Base-by-base conservation (phyloP, 768 basidiomycete genomes). In the Postia placenta region DNA sequence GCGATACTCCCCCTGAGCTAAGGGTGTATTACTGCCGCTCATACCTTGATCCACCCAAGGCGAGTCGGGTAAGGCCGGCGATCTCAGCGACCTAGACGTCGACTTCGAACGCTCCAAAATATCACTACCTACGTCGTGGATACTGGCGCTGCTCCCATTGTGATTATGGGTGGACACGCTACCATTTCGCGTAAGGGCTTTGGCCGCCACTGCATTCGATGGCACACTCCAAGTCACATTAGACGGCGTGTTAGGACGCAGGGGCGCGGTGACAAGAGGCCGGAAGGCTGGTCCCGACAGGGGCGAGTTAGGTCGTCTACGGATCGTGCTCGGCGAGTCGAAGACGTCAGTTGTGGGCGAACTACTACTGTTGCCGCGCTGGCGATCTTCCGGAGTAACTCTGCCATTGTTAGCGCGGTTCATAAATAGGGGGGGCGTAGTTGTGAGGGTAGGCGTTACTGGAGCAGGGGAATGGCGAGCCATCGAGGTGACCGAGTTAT, bases 271-370 rank as follows among this genome's bases (percentile, higher is more conserved):
- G 20, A 77, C 73, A 68, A 85, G 70, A 5, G 81, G 74, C 64
- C 84, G 85, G 62, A 72, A 87, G 2, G 78, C 65, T 23, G 74
- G 69, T 23, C 71, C 74, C 26, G 84, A 76, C 28, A 87, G 72
- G 4, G 88, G 87, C 28, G 87, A 89, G n/a, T 76, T 75, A 42
- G 87, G 85, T 45, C 85, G 73, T 27, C 82, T 78, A 55, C 83
- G 71, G 42, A 69, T 69, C 28, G 78, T 69, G 47, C 77, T 64
- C 24, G 82, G 76, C 12, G 82, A 79, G 49, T 72, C 73, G 24
- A 50, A 27, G 4, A 56, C 51, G 15, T 66, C 63, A 17, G 57
- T 51, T 11, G 52, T 46, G 4, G 56, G 55, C 5, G 49, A 51
- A 20, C 27, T 25, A 33, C 41, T 52, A 28, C 50, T 42, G 19